Evolutionary conservation across 148 eudicot genomes (phyloP), one percentile per base, ranked within the genome.

Genomic region (Vaccinium macrocarpon): DNA sequence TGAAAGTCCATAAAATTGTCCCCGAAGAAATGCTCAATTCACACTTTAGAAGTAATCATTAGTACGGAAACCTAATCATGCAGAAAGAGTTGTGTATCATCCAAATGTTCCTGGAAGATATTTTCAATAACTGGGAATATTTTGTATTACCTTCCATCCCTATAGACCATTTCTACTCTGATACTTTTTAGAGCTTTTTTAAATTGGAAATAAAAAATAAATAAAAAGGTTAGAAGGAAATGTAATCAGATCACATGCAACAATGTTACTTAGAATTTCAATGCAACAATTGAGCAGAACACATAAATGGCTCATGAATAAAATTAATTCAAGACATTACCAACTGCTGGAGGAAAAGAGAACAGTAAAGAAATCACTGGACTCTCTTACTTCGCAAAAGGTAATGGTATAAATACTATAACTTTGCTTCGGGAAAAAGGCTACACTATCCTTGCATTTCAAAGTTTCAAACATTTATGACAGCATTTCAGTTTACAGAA

Each of bases 131-230:
- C 15, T 66, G 71, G 71, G 11, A 25, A 78, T 62, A 95, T 84
- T 87, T 93, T 96, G 79, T 84, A 84, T 10, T 89, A 80, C 66
- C 82, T 93, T 46, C 62, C 81, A 61, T 81, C 90, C 50, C 27
- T 42, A 52, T 91, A 88, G 19, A 1, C 62, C 13, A 89, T 82
- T 81, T 92, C 91, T 35, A 96, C 91, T 3, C 2, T 0, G 16
- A 19, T 32, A 32, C 92, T 92, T 88, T 75, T 94, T 82, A 96
- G 56, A 19, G 91, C 94, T 85, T 66, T 93, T 87, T 88, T 93
- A 8, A 93, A 82, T 98, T 94, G 84, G 5, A 84, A 56, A 25
- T 68, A 18, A 78, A 32, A 32, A 32, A 32, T 32, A 0, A 32
- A 32, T n/a, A 11, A n/a, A 21, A 1, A 11, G 71, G 4, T 49